Conservation (phyloP, 305 asterid genomes). For the Fraxinus albicans region DNA sequence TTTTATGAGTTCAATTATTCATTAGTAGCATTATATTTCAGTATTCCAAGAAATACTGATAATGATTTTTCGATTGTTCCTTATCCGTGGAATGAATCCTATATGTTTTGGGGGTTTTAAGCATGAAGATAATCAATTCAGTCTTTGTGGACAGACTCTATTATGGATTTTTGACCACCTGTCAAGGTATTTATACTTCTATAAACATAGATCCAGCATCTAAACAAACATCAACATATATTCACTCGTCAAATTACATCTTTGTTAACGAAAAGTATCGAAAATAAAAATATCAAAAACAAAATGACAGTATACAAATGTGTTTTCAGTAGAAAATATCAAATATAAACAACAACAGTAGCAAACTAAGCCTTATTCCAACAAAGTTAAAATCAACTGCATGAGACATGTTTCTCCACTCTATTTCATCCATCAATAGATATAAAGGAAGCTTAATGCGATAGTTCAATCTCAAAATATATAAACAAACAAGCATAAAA, state of each 20-base stretch:
- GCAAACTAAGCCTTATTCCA: not conserved
- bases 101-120: not conserved
- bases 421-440: not conserved
- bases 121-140: not conserved
- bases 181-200: not conserved
- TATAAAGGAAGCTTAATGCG: not conserved
- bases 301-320: not conserved
- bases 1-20: not conserved
- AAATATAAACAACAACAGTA: not conserved
- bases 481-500: not conserved
- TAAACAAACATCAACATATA: not conserved
- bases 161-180: not conserved
- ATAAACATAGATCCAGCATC: not conserved
- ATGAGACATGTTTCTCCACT: not conserved
- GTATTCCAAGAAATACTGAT: not conserved
- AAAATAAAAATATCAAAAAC: not conserved
- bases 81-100: not conserved
- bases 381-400: not conserved
- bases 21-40: not conserved
- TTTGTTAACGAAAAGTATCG: not conserved
- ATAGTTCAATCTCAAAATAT: not conserved
- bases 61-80: not conserved
- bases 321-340: not conserved
- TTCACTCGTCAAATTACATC: not conserved
- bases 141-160: not conserved